These are phyloP conservation scores for Brassica juncea DNA, from an alignment of 345 rosid species.

Conservation along the genomic window DNA sequence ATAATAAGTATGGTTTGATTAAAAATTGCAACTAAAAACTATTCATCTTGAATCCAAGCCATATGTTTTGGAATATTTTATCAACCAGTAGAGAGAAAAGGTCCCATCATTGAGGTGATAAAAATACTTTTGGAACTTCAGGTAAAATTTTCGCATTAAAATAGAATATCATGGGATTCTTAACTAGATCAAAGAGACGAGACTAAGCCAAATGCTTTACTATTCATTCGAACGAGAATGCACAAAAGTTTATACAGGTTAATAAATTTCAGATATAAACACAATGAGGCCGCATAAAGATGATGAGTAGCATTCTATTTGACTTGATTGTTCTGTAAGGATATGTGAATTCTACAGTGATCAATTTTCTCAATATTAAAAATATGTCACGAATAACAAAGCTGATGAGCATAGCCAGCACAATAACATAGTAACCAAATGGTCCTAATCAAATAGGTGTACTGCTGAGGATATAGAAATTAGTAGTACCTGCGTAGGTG, in stretches of 20 bases:
- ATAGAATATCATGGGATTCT: neutral
- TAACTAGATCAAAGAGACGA: constrained; percentile 6
- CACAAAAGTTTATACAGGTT: no score
- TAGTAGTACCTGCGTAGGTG: constrained; percentile 79
- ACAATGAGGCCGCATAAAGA: constrained; percentile 5
- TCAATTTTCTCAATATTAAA: constrained; percentile 3
- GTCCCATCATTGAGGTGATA: neutral
- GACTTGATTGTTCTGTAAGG: constrained; percentile 1
- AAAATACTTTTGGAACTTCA: constrained; percentile 13
- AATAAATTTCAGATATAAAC: neutral
- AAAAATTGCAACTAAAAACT: constrained; percentile 16
- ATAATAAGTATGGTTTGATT: constrained; percentile 12
- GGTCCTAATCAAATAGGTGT: neutral
- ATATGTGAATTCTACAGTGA: constrained; percentile 6
- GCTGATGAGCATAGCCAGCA: constrained; percentile 12
- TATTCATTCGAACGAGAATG: no score
- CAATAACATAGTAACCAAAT: constrained; percentile 9
- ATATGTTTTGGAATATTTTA: neutral
- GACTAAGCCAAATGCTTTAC: constrained; percentile 2
- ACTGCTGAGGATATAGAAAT: constrained; percentile 13
- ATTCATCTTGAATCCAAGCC: neutral
- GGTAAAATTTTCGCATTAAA: constrained; percentile 5
- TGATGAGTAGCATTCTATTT: constrained; percentile 3
- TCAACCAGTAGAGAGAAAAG: no score
- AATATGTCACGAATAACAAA: neutral